Conservation (phyloP, 2,329 filamentous ascomycete genomes). For the Fusarium solani-melongenae region DNA sequence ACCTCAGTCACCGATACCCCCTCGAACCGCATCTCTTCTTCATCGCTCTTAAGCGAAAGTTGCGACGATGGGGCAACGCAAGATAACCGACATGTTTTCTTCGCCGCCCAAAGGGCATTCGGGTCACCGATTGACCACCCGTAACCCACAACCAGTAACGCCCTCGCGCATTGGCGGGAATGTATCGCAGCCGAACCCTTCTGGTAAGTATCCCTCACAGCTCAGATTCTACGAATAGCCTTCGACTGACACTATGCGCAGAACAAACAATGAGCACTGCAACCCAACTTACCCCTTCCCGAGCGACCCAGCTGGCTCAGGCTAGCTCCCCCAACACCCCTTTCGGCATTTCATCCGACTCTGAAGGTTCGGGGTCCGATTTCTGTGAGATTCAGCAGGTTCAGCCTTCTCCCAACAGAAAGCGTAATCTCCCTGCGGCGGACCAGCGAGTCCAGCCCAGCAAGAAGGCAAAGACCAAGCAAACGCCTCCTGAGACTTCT, state of each 20-base stretch:
- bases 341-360: constrained; percentile 33
- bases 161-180: background rate
- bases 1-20: background rate
- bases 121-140: background rate
- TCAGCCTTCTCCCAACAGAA: constrained; percentile 5
- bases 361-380: constrained; percentile 28
- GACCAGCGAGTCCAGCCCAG: constrained; percentile 1
- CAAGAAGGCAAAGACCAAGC: constrained; percentile 16
- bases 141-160: background rate
- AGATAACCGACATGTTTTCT: constrained; percentile 24
- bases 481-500: background rate
- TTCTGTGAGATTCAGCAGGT: constrained; percentile 22
- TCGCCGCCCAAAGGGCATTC: background rate
- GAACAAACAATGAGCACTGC: background rate
- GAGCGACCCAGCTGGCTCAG: background rate
- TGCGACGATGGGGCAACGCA: constrained; percentile 24
- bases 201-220: background rate
- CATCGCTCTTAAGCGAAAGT: background rate
- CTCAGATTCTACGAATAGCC: background rate
- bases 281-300: constrained; percentile 2
- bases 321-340: constrained; percentile 30
- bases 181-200: background rate
- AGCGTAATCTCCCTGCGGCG: constrained; percentile 19
- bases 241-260: background rate
- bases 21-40: background rate